Conservation (phyloP, 768 basidiomycete species). For the Leccinum subgranulosum region DNA sequence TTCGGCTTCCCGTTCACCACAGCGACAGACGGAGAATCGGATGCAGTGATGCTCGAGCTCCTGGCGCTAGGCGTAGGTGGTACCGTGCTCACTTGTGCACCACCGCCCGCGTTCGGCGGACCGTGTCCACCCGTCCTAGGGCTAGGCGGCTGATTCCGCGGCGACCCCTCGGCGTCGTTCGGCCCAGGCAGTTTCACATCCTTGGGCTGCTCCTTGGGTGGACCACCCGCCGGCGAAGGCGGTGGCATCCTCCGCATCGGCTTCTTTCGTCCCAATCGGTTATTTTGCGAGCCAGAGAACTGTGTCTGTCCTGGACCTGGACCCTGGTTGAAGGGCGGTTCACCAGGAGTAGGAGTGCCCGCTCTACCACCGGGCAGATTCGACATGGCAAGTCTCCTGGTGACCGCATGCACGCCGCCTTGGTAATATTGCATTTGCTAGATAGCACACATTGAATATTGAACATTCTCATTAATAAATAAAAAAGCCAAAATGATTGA, state of each 20-base stretch:
- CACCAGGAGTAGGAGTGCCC: slow-evolving; percentile 42
- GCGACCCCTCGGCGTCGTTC: slow-evolving; percentile 37
- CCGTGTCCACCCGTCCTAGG: slow-evolving; percentile 25
- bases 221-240: slow-evolving; percentile 45
- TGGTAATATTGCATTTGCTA: slow-evolving; percentile 33
- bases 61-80: slow-evolving; percentile 37
- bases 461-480: neutral
- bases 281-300: slow-evolving; percentile 33
- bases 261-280: slow-evolving; percentile 30
- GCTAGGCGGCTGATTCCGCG: slow-evolving; percentile 37
- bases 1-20: slow-evolving; percentile 33
- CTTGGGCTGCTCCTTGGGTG: slow-evolving; percentile 31
- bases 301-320: slow-evolving; percentile 28
- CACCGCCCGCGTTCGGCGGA: slow-evolving; percentile 14
- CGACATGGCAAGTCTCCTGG: slow-evolving; percentile 33
- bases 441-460: slow-evolving; percentile 11
- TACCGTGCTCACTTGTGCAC: slow-evolving; percentile 30
- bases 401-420: slow-evolving; percentile 34
- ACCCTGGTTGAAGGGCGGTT: slow-evolving; percentile 39
- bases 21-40: slow-evolving; percentile 35
- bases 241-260: slow-evolving; percentile 48
- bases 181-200: slow-evolving; percentile 25
- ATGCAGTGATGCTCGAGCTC: slow-evolving; percentile 33
- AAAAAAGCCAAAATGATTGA: slow-evolving; percentile 7
- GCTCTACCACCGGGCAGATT: slow-evolving; percentile 32